Percentiles rank a stretch among this genome's conserved stretches.
Evolutionary conservation across 805 yeast genomes (phyloP).

Genomic region (Candida ortonii): DNA sequence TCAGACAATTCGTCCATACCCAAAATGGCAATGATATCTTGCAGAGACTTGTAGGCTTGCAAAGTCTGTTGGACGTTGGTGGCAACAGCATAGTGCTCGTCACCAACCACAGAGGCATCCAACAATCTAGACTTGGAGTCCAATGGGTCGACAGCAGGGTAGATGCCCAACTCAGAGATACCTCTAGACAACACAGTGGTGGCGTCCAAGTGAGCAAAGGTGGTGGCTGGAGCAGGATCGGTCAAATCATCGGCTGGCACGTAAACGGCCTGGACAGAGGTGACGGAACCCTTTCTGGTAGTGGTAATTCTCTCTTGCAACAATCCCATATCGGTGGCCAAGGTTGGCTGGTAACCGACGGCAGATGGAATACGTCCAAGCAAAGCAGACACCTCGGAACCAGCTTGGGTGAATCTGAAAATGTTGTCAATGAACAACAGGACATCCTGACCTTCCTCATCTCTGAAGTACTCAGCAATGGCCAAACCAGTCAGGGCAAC

Average conservation of each 20-base stretch:
- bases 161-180: constrained; percentile 99
- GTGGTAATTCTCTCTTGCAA: constrained; percentile 99
- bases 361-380: constrained; percentile 99
- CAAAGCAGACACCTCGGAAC: constrained; percentile 99
- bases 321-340: constrained; percentile 99
- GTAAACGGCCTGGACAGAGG: constrained; percentile 99
- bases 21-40: constrained; percentile 99
- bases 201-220: constrained; percentile 99
- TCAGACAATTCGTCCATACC: constrained; percentile 99
- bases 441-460: constrained; percentile 99
- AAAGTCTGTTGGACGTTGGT: constrained; percentile 94
- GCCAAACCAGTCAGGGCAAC: constrained; percentile 99
- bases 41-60: constrained; percentile 99
- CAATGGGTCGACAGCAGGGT: constrained; percentile 99
- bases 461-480: constrained; percentile 99
- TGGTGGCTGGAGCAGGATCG: constrained; percentile 99
- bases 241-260: constrained; percentile 99
- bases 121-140: constrained; percentile 98
- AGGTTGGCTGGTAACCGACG: constrained; percentile 99
- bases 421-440: constrained; percentile 98
- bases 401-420: constrained; percentile 99
- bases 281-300: constrained; percentile 99
- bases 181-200: constrained; percentile 99
- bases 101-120: constrained; percentile 96
- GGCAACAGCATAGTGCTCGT: constrained; percentile 97